phyloP scores from a whole-genome alignment of 2,329 filamentous ascomycete genomes.

The Hymenoscyphus scutula region DNA sequence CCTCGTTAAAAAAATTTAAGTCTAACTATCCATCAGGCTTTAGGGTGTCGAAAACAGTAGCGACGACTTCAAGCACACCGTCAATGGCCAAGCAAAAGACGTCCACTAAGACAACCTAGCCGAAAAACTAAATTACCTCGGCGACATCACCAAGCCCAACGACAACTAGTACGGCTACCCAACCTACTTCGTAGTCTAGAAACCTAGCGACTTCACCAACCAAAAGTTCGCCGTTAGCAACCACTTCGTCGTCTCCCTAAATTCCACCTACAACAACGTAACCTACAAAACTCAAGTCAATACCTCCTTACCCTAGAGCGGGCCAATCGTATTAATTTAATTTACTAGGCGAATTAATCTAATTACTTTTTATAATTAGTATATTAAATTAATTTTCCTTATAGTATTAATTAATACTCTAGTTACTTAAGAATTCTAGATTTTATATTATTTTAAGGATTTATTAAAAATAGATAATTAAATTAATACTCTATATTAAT shows the following conservation, averaged over 20 bases:
- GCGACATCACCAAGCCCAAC: slow-evolving; percentile 20
- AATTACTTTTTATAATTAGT: neutral
- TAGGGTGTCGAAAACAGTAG: slow-evolving; percentile 21
- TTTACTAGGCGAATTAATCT: neutral
- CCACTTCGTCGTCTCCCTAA: slow-evolving; percentile 23
- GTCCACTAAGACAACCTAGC: slow-evolving; percentile 24
- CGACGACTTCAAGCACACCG: slow-evolving; percentile 17
- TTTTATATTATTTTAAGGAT: neutral
- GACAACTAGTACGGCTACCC: slow-evolving; percentile 24
- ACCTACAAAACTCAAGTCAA: slow-evolving; percentile 16
- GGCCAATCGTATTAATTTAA: too few relatives aligned
- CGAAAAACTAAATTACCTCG: slow-evolving; percentile 24
- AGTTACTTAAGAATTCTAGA: neutral
- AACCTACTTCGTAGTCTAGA: slow-evolving; percentile 25
- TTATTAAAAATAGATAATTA: neutral
- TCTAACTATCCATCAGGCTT: slow-evolving; percentile 10
- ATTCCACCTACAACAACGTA: slow-evolving; percentile 21
- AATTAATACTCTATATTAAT: neutral
- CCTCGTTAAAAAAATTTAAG: neutral
- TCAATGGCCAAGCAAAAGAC: slow-evolving; percentile 15
- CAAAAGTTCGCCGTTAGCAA: slow-evolving; percentile 19
- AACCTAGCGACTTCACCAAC: slow-evolving; percentile 18
- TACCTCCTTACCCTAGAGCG: slow-evolving; percentile 16
- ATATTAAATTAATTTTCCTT: neutral
- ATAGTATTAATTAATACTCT: neutral